Base-by-base conservation (phyloP, 2,329 filamentous ascomycete genomes). In the Aspergillus quadricinctus region DNA sequence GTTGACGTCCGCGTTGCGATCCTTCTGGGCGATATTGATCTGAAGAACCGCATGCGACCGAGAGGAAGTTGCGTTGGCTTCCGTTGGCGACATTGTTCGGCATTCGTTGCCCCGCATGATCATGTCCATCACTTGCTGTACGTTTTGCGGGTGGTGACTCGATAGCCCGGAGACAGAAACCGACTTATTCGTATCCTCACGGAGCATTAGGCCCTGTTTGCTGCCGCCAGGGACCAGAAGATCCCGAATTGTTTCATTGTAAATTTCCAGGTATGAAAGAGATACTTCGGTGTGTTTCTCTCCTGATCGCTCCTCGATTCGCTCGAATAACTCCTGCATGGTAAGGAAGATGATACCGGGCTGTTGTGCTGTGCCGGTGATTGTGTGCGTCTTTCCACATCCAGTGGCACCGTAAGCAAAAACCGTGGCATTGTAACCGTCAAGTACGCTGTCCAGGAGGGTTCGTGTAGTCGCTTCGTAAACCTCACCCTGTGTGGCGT, bases 111-210 rank as follows among this genome's bases (percentile, higher is more conserved):
- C 94, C 70, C 87, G 85, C 54, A 99, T 88, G 69, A 99, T 97
- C 84, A 99, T 97, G 69, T 99, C 93, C 94, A 99, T 99, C 67
- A 99, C 94, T 75, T 99, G 88, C 69, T 95, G 86, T 14, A 97
- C 94, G 69, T 93, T 90, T 65, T 88, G 88, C 2, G 94, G 94
- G 62, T 89, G 89, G 70, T 97, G 92, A 67, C 92, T 97, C 2
- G 92, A 94, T 48, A 99, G 80, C 0, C 93, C 94, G 4, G 90
- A 83, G 1, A 99, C 94, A 0, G 90, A 94, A 7, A 99, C 94
- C 10, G 90, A 86, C 72, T 96, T 90, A 68, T 97, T 92, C 56
- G 89, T 88, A 77, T 99, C 94, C 75, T 99, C 94, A 49, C 94
- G 88, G 43, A 99, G 82, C 87, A 94, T 96, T 61, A 99, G 76